Evolutionary conservation across 345 rosid genomes (phyloP), one percentile per base, ranked within the genome.

Genomic region (Atalantia buxifolia): DNA sequence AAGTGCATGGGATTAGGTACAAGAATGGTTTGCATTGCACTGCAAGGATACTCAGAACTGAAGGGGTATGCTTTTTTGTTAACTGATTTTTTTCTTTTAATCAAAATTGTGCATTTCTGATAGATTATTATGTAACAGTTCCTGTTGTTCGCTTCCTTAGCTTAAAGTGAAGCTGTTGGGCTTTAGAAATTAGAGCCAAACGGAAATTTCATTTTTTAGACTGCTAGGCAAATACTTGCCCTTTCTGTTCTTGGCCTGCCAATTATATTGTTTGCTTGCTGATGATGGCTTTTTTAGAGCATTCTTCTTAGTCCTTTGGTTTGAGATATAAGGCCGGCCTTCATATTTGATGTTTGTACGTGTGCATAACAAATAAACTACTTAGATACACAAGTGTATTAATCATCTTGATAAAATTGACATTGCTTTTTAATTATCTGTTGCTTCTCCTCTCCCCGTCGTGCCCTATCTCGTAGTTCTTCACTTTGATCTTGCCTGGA

Each of bases 11-110:
- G 70, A 79, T 94, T 69, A 90, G 84, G 88, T 94, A 97, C 87
- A 89, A 76, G 81, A 94, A 91, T 76, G 95, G 95, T 12, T 78
- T 92, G 78, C 98, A 94, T 81, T 97, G 98, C 79, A 83, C 98
- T 70, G 83, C 94, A 42, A 88, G 94, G 84, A 89, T 92, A 70
- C 83, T 97, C 42, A 83, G 85, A 81, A 85, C 91, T 12, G 98
- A 97, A 86, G 98, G 98, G 81, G 97, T 94, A 89, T 77, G 83
- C 71, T 74, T 79, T 81, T 72, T 45, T 50, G 25, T 42, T 21
- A 42, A 57, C 50, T 9, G 12, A 0, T 2, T 40, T 40, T 40
- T 40, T 38, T 8, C 2, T 38, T 38, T 40, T 40, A 40, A 40
- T 40, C 45, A 40, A 40, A 40, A 40, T 40, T 40, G 13, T 40